Percentiles rank a stretch among this genome's conserved stretches.
phyloP scores from a whole-genome alignment of 257 asterid genomes.

The Osmanthus fragrans region DNA sequence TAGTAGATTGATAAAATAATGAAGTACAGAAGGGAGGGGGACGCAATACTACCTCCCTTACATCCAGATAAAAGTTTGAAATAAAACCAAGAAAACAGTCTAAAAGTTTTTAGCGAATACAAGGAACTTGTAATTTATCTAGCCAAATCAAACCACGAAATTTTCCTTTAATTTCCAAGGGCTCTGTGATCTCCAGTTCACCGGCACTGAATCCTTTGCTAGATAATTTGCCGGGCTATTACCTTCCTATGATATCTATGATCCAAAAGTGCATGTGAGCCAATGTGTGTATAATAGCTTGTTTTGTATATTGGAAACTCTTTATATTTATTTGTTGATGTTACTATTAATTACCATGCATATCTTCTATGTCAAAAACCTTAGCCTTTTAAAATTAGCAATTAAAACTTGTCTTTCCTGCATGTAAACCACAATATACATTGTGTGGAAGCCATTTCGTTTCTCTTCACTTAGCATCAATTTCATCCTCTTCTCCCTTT shows the following conservation, averaged over 20 bases:
- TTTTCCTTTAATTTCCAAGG: not conserved
- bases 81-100: not conserved
- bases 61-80: not conserved
- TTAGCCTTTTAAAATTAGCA: not conserved
- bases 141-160: not conserved
- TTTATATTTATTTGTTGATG: not conserved
- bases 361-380: not conserved
- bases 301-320: not conserved
- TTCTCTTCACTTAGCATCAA: not conserved
- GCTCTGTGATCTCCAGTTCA: not conserved
- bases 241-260: not conserved
- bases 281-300: not conserved
- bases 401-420: not conserved
- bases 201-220: not conserved
- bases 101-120: not conserved
- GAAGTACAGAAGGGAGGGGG: not conserved
- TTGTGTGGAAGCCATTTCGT: too few relatives aligned
- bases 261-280: not conserved
- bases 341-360: not conserved
- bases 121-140: not conserved
- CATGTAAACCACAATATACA: not conserved
- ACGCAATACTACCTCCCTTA: not conserved
- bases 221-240: not conserved
- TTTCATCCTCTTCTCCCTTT: not conserved
- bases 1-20: not conserved